A percentile compares a stretch with the other conserved stretches of the same genome.
phyloP scores from a whole-genome alignment of 2,329 filamentous ascomycete genomes.

The Aspergillus sp. region DNA sequence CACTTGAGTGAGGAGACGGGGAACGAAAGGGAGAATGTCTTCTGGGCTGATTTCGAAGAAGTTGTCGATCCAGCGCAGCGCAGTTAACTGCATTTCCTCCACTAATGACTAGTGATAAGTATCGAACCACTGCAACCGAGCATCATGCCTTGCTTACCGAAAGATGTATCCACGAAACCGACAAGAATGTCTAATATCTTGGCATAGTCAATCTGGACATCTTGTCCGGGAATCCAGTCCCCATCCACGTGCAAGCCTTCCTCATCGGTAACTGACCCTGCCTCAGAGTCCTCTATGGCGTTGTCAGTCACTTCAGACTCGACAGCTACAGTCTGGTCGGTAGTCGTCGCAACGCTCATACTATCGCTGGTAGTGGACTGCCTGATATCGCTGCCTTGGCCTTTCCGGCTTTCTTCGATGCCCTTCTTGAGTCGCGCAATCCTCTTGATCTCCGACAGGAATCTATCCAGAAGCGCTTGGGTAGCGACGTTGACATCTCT shows the following conservation, averaged over 20 bases:
- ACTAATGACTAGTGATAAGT: constrained; percentile 52
- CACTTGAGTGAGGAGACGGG: constrained; percentile 85
- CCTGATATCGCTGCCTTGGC: constrained; percentile 67
- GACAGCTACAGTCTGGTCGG: constrained; percentile 46
- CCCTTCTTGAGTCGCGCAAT: constrained; percentile 92
- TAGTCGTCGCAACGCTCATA: constrained; percentile 59
- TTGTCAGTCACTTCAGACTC: constrained; percentile 54
- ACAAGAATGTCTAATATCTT: constrained; percentile 91
- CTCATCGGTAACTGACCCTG: constrained; percentile 52
- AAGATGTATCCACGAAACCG: constrained; percentile 78
- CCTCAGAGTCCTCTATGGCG: constrained; percentile 53
- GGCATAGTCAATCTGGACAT: constrained; percentile 90
- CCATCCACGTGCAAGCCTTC: constrained; percentile 69
- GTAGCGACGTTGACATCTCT: constrained; percentile 93
- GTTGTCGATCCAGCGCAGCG: constrained; percentile 89
- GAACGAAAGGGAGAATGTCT: constrained; percentile 92
- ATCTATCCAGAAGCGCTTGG: constrained; percentile 83
- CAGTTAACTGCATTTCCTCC: constrained; percentile 88
- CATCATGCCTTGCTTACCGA: constrained; percentile 54
- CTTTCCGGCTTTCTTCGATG: constrained; percentile 79
- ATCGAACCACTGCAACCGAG: neutral
- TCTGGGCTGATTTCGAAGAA: constrained; percentile 98
- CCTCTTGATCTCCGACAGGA: constrained; percentile 89
- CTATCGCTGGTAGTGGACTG: constrained; percentile 70
- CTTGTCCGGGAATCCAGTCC: constrained; percentile 96